Conservation (phyloP, 208 protist genomes). For the Wallacemonas sp. region DNA sequence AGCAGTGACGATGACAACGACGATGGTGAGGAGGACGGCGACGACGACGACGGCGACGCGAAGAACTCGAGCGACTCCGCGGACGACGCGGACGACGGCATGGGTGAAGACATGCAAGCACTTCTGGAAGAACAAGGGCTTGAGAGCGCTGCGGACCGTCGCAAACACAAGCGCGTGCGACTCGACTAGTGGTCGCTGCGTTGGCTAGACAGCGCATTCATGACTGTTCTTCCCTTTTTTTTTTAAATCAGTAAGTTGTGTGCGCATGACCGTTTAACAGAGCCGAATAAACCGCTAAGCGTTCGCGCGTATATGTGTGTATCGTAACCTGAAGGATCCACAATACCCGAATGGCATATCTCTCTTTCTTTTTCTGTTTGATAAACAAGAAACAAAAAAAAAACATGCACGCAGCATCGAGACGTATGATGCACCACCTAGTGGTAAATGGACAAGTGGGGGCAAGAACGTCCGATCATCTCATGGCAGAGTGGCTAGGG, state of each 20-base stretch:
- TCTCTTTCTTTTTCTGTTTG: background rate
- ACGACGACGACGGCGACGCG: background rate
- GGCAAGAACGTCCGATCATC: too few relatives aligned
- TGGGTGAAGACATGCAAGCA: conserved; percentile 62
- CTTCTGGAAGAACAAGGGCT: conserved; percentile 39
- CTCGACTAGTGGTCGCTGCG: conserved; percentile 29
- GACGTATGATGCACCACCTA: too few relatives aligned
- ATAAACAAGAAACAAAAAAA: conserved; percentile 2
- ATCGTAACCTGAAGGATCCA: too few relatives aligned
- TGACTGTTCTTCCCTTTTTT: conserved; percentile 7
- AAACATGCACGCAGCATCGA: background rate
- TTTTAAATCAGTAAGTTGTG: background rate
- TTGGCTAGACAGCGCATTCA: conserved; percentile 5
- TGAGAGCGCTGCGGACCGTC: conserved; percentile 29
- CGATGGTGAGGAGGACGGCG: background rate
- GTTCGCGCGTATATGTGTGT: too few relatives aligned
- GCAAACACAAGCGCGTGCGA: conserved; percentile 57
- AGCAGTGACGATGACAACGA: conserved; percentile 16
- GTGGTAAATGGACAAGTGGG: too few relatives aligned
- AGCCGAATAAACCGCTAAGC: too few relatives aligned
- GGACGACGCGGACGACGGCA: conserved; percentile 42
- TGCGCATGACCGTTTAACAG: too few relatives aligned
- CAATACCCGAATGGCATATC: too few relatives aligned
- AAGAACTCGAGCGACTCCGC: conserved; percentile 13
- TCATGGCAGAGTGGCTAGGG: too few relatives aligned